phyloP scores from a whole-genome alignment of 768 basidiomycete species.

The Mycena floridula region DNA sequence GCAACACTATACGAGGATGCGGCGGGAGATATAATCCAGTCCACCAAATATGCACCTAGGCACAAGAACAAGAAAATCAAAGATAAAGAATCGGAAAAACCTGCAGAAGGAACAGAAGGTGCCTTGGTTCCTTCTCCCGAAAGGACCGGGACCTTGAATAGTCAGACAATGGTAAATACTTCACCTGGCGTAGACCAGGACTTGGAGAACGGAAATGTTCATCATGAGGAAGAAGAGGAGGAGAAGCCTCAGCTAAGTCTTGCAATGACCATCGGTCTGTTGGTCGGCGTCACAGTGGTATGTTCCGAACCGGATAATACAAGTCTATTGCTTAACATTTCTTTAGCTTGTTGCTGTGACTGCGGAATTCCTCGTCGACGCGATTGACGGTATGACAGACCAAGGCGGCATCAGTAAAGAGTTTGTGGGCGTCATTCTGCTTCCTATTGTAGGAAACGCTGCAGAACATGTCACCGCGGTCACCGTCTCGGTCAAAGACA shows the following conservation, averaged over 20 bases:
- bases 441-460: slow-evolving; percentile 90
- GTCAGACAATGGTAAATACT: no score
- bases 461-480: slow-evolving; percentile 91
- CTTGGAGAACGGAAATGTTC: neutral
- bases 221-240: slow-evolving; percentile 33
- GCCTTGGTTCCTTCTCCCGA: neutral
- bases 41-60: slow-evolving; percentile 25
- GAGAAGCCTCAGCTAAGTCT: slow-evolving; percentile 53
- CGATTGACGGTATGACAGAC: slow-evolving; percentile 49
- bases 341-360: slow-evolving; percentile 55
- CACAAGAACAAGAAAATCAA: neutral
- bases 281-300: slow-evolving; percentile 61
- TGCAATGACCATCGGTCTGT: slow-evolving; percentile 43
- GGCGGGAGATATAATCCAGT: slow-evolving; percentile 25
- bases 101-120: no score
- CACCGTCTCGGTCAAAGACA: slow-evolving; percentile 85
- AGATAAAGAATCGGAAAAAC: slow-evolving; percentile 13
- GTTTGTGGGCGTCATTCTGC: slow-evolving; percentile 63
- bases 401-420: slow-evolving; percentile 40
- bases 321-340: slow-evolving; percentile 8
- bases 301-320: neutral
- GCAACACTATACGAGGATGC: slow-evolving; percentile 58
- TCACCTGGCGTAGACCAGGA: no score
- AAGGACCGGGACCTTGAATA: slow-evolving; percentile 15
- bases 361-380: slow-evolving; percentile 41